Percentiles rank a stretch among this genome's conserved stretches.
Conservation (phyloP, 306 rosid genomes). For the Prosopis cineraria region DNA sequence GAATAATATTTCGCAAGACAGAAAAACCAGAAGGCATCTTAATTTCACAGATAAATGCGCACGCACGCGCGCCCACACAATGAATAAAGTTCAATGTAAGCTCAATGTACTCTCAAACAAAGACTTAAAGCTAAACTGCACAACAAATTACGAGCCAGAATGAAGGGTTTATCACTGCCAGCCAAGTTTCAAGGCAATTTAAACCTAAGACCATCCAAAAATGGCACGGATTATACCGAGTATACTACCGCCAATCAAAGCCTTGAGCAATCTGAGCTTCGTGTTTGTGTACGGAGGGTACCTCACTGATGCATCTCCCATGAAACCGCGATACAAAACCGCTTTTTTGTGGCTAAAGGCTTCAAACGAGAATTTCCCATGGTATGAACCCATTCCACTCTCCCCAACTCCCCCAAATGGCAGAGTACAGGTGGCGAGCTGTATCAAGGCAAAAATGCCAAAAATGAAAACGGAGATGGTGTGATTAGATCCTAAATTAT, state of each 20-base stretch:
- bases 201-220: constrained; percentile 66
- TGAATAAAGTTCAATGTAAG: constrained; percentile 1
- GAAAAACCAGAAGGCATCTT: constrained; percentile 1
- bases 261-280: constrained; percentile 74
- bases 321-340: constrained; percentile 79
- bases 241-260: constrained; percentile 64
- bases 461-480: constrained; percentile 11
- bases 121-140: constrained; percentile 1
- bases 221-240: constrained; percentile 63
- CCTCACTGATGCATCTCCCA: constrained; percentile 74
- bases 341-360: constrained; percentile 95
- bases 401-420: constrained; percentile 99
- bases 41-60: neutral
- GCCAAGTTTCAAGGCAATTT: constrained; percentile 22
- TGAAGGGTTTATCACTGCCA: constrained; percentile 8
- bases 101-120: constrained; percentile 6
- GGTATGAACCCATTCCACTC: constrained; percentile 94
- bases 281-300: constrained; percentile 88
- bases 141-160: constrained; percentile 20
- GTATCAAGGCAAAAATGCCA: constrained; percentile 34
- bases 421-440: constrained; percentile 75
- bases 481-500: neutral
- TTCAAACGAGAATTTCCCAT: constrained; percentile 95
- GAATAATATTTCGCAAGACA: neutral
- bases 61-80: neutral